Conservation (phyloP, 257 asterid species). For the Orobanche coerulescens region DNA sequence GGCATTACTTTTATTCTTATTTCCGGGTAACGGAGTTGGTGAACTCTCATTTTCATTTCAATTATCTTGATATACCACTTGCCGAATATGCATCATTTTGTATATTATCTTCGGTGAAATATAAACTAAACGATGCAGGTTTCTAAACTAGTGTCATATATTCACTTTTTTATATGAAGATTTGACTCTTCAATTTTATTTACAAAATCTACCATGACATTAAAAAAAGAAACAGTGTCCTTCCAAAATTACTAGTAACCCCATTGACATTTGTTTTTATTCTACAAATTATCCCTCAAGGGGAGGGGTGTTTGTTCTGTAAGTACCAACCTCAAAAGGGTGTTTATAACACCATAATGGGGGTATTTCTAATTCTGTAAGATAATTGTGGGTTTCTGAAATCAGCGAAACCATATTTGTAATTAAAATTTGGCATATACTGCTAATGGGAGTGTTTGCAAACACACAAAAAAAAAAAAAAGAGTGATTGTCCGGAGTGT, state of each 20-base stretch:
- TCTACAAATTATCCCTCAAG: no score
- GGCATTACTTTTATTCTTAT: background rate
- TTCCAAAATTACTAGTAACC: background rate
- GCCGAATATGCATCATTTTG: background rate
- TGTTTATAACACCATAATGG: no score
- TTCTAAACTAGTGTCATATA: background rate
- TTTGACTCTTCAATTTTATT: background rate
- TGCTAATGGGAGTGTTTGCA: background rate
- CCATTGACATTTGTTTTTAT: background rate
- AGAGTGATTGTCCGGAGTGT: background rate
- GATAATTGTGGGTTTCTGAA: background rate
- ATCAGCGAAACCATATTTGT: background rate
- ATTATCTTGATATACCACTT: background rate
- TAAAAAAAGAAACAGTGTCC: no score
- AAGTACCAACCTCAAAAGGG: no score
- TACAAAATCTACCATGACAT: background rate
- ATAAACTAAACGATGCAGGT: background rate
- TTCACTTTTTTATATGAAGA: background rate
- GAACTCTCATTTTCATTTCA: background rate
- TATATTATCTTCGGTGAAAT: background rate
- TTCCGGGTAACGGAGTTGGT: background rate
- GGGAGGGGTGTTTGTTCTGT: no score
- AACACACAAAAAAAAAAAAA: no score
- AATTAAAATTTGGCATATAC: background rate
- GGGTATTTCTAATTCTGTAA: background rate